Evolutionary conservation across 768 basidiomycete genomes (phyloP), one percentile per base, ranked within the genome.

Genomic region (Tephrocybe sp.): DNA sequence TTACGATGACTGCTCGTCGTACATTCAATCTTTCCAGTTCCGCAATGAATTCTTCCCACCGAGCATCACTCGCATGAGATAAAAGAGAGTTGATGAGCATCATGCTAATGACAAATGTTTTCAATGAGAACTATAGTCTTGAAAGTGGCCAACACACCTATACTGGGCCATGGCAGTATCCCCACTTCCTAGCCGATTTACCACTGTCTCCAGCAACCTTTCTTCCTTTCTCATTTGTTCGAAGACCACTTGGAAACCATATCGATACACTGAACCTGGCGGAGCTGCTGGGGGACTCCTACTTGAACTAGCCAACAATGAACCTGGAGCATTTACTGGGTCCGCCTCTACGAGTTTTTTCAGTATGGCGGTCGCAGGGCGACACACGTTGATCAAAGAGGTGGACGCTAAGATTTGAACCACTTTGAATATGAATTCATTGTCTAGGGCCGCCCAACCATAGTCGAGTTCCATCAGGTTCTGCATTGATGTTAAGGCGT

Each of bases 321-420:
- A 73, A 15, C 82, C 83, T 1, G 87, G 81, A 15, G 82, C 80
- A 52, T 72, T 84, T 57, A 76, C 69, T 15, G 91, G 87, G 59
- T 91, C 89, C 8, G 91, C 91, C 64, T 93, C 91, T 12, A 93
- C 92, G 18, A 96, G 80, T 55, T 87, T 87, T 69, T 92, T 91
- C 54, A 95, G 76, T 47, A 96, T 94, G 27, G 89, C 84, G 35
- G 90, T 93, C 1, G 92, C 93, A 27, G 93, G 94, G 5, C 92
- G 86, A 59, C 89, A 91, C 51, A 95, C 90, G 53, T 97, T 97
- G 73, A 95, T 85, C 15, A 86, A 78, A 9, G 87, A 88, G 31
- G 79, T 75, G 0, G 89, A 88, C 0, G 89, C 83, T 21, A 92
- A 74, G 56, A 89, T 86, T 59, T 85, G 80, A 13, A 92, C 90